phyloP scores from a whole-genome alignment of 768 basidiomycete species.

The Saitozyma sp. region DNA sequence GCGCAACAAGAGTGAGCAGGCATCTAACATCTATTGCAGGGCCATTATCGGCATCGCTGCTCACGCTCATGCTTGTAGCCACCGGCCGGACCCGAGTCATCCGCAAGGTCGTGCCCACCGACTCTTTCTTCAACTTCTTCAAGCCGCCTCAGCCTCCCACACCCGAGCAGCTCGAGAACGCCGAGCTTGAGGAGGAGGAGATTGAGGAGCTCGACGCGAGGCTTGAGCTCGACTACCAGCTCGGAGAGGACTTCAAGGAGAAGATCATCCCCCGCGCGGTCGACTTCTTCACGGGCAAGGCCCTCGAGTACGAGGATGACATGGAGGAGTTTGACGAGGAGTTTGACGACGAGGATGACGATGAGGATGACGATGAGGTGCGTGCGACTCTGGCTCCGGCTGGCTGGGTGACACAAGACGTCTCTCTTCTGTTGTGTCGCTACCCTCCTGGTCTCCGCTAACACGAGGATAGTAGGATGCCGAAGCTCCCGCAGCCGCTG shows the following conservation, averaged over 20 bases:
- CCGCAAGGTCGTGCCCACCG: constrained; percentile 79
- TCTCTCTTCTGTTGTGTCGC: too few species aligned
- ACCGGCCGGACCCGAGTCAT: constrained; percentile 58
- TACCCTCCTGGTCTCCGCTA: too few species aligned
- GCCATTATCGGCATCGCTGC: neutral
- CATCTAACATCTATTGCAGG: constrained; percentile 10
- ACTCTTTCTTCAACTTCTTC: constrained; percentile 99
- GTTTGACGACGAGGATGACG: constrained; percentile 45
- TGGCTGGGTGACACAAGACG: neutral
- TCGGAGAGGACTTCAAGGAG: constrained; percentile 97
- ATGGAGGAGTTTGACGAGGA: constrained; percentile 46
- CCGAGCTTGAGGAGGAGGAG: constrained; percentile 73
- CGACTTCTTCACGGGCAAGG: constrained; percentile 97
- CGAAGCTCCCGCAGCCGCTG: constrained; percentile 9
- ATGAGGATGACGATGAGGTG: constrained; percentile 51
- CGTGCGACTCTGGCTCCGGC: neutral
- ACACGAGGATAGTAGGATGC: constrained; percentile 12
- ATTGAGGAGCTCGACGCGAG: constrained; percentile 88
- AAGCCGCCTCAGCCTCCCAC: constrained; percentile 71
- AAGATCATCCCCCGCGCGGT: constrained; percentile 95
- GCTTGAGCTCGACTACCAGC: constrained; percentile 94
- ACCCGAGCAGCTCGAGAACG: constrained; percentile 66
- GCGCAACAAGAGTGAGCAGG: constrained; percentile 84
- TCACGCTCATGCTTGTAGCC: constrained; percentile 37
- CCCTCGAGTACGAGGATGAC: constrained; percentile 69